Percentiles rank a stretch among this genome's conserved stretches.
phyloP scores from a whole-genome alignment of 257 asterid species.

The Nicotiana knightiana region DNA sequence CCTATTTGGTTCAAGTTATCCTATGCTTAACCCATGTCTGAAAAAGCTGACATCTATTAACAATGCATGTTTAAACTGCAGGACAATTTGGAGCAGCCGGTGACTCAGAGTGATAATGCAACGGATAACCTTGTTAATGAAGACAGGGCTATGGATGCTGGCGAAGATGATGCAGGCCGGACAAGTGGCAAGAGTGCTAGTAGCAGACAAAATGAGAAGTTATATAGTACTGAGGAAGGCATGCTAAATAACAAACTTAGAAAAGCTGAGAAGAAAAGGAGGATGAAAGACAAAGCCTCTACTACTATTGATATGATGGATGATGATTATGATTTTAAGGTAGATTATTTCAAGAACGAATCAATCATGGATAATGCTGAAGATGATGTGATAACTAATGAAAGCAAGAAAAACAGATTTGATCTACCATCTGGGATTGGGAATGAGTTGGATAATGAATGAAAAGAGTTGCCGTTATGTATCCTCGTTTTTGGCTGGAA shows the following conservation, averaged over 20 bases:
- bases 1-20: background rate
- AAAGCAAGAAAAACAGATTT: slow-evolving; percentile 38
- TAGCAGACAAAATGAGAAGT: slow-evolving; percentile 67
- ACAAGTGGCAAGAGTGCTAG: slow-evolving; percentile 37
- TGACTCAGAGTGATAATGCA: slow-evolving; percentile 7
- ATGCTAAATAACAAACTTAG: slow-evolving; percentile 64
- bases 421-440: slow-evolving; percentile 69
- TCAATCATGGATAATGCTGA: slow-evolving; percentile 45
- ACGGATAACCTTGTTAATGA: slow-evolving; percentile 5
- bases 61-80: slow-evolving; percentile 11
- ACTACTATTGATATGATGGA: slow-evolving; percentile 37
- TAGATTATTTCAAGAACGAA: slow-evolving; percentile 42
- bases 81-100: slow-evolving; percentile 38
- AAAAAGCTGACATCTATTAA: background rate
- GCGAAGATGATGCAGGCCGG: slow-evolving; percentile 34
- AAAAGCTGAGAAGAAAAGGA: slow-evolving; percentile 66
- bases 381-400: slow-evolving; percentile 12
- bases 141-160: slow-evolving; percentile 49
- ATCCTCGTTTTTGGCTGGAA: background rate
- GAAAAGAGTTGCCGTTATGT: background rate
- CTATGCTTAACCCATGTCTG: background rate
- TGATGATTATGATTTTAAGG: slow-evolving; percentile 69
- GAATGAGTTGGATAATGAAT: slow-evolving; percentile 46
- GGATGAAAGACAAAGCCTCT: slow-evolving; percentile 40
- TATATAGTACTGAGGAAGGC: slow-evolving; percentile 64